These are phyloP conservation scores for Knoxdaviesia capensis DNA, from an alignment of 2,329 filamentous ascomycete genomes.

Conservation along the genomic window DNA sequence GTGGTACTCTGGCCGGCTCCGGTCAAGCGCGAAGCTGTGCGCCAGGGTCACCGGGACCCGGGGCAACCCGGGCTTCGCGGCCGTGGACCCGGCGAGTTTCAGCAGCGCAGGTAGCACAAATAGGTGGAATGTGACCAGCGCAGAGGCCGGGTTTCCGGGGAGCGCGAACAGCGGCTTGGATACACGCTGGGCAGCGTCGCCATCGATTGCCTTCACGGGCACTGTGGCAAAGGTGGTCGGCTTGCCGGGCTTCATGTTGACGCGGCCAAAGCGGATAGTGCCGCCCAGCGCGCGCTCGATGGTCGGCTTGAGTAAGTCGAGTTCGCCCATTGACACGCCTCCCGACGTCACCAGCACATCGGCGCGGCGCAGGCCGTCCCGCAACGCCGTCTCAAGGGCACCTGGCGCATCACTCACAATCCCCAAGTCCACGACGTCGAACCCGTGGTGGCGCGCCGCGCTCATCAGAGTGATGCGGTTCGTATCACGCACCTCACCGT, in stretches of 20 bases:
- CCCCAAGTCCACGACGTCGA: constrained; percentile 63
- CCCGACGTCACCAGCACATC: constrained; percentile 84
- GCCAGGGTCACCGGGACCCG: constrained; percentile 50
- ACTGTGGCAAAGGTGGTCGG: constrained; percentile 93
- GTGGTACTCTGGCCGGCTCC: constrained; percentile 70
- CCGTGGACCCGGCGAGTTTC: constrained; percentile 47
- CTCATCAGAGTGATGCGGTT: constrained; percentile 78
- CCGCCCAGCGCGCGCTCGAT: constrained; percentile 79
- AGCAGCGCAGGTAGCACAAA: constrained; percentile 83
- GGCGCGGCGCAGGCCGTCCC: constrained; percentile 49
- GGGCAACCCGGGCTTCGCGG: constrained; percentile 39
- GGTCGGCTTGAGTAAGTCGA: constrained; percentile 89
- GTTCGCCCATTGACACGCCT: constrained; percentile 93
- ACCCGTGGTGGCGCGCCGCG: constrained; percentile 54
- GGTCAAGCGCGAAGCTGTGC: constrained; percentile 56
- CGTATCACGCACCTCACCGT: constrained; percentile 82
- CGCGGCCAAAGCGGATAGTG: constrained; percentile 87
- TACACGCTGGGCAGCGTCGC: constrained; percentile 33
- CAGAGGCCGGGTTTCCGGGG: constrained; percentile 84
- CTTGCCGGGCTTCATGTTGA: constrained; percentile 96
- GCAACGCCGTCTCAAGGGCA: constrained; percentile 56
- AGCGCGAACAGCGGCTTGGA: constrained; percentile 68
- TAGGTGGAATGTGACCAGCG: constrained; percentile 80
- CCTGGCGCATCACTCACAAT: constrained; percentile 60
- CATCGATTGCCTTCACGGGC: constrained; percentile 28